Conservation (phyloP, 371 early-diverging fungal genomes). For the Catenaria anguillulae region DNA sequence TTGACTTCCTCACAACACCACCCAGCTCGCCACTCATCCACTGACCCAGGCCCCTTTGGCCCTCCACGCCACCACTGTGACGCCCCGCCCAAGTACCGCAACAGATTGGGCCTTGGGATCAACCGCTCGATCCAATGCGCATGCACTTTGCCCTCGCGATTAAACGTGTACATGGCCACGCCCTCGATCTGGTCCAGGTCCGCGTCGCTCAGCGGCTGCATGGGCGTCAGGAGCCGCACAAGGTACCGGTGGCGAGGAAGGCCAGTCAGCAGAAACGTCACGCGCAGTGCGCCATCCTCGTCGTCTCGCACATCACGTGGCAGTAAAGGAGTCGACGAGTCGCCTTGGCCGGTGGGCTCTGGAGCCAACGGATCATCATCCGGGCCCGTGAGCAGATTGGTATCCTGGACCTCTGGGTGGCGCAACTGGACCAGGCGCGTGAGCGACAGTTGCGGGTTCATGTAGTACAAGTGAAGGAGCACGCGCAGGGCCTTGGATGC, state of each 20-base stretch:
- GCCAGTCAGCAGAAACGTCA: neutral
- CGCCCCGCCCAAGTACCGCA: neutral
- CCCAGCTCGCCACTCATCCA: no score
- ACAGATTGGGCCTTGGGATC: neutral
- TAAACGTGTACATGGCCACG: neutral
- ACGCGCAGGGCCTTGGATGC: neutral
- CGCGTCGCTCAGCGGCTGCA: neutral
- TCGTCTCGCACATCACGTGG: neutral
- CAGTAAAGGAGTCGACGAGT: neutral
- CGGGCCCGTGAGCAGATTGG: no score
- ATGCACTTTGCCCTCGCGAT: neutral
- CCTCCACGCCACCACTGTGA: no score
- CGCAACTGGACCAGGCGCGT: neutral
- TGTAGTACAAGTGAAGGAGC: neutral
- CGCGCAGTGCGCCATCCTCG: constrained; percentile 1
- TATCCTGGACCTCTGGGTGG: no score
- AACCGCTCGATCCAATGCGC: constrained; percentile 1
- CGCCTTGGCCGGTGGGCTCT: no score
- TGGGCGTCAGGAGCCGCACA: no score
- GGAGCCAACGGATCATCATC: no score
- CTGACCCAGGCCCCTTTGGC: no score
- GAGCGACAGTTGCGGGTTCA: neutral
- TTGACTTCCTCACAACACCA: no score
- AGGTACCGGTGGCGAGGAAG: neutral
- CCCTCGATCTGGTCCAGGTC: neutral